phyloP scores from a whole-genome alignment of 2,329 filamentous ascomycete species.

The Coniochaeta sp. region DNA sequence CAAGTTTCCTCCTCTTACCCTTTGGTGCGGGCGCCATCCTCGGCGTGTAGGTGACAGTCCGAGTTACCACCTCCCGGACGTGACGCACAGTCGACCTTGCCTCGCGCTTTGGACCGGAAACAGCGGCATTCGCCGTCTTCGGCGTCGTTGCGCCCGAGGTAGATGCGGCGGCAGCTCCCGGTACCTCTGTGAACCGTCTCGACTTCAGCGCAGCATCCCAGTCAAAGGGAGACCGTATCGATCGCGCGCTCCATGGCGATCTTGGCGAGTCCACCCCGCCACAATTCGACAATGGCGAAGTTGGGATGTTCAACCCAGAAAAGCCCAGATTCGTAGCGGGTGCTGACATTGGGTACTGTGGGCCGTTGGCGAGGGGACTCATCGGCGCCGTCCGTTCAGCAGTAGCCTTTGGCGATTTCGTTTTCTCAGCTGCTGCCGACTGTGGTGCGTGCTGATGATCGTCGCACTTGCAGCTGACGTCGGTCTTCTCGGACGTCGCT shows the following conservation, averaged over 20 bases:
- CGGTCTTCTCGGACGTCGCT: slow-evolving; percentile 46
- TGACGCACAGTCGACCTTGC: slow-evolving; percentile 57
- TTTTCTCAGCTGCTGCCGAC: slow-evolving; percentile 20
- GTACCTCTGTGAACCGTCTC: slow-evolving; percentile 50
- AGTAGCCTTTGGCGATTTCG: not conserved
- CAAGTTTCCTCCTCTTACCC: slow-evolving; percentile 79
- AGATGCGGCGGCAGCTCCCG: slow-evolving; percentile 27
- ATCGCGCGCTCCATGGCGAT: slow-evolving; percentile 68
- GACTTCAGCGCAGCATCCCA: slow-evolving; percentile 68
- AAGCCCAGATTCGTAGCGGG: slow-evolving; percentile 52
- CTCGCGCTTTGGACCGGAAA: slow-evolving; percentile 30
- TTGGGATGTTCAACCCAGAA: slow-evolving; percentile 67
- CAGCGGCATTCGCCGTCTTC: slow-evolving; percentile 3
- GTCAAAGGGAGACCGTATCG: slow-evolving; percentile 65
- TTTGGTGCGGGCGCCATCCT: slow-evolving; percentile 83
- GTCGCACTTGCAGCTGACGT: slow-evolving; percentile 48
- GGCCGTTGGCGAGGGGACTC: slow-evolving; percentile 14
- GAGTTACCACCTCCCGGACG: slow-evolving; percentile 86
- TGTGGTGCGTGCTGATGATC: slow-evolving; percentile 35
- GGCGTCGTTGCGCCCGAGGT: slow-evolving; percentile 4
- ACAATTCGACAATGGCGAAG: slow-evolving; percentile 61
- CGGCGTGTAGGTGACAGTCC: slow-evolving; percentile 85
- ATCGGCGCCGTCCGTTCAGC: slow-evolving; percentile 2
- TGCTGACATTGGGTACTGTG: slow-evolving; percentile 49
- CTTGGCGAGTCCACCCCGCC: slow-evolving; percentile 55